A percentile compares a stretch with the other conserved stretches of the same genome.
phyloP scores from a whole-genome alignment of 495 filamentous ascomycete species.

The Neurospora tetrasperma region DNA sequence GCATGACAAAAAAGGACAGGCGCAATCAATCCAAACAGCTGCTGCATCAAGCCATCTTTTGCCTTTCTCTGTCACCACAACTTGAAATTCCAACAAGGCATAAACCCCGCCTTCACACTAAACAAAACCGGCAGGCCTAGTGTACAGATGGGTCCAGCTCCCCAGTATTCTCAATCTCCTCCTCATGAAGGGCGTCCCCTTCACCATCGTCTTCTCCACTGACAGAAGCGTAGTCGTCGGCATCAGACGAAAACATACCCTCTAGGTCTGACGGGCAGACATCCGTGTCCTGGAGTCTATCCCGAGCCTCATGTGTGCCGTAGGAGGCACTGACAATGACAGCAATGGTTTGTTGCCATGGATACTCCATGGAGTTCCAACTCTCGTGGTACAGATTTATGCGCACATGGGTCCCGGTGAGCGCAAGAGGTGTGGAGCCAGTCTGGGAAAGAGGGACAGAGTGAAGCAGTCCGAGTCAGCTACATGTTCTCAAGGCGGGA shows the following conservation, averaged over 20 bases:
- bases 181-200: accelerated
- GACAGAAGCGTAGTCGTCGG: not conserved
- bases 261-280: not conserved
- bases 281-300: not conserved
- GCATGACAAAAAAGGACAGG: not conserved
- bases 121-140: not conserved
- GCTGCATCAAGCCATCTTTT: not conserved
- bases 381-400: not conserved
- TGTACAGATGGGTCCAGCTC: not conserved
- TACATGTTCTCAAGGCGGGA: not conserved
- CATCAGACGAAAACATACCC: not conserved
- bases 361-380: not conserved
- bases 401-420: not conserved
- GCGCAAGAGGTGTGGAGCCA: not conserved
- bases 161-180: not conserved
- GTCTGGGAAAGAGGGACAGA: not conserved
- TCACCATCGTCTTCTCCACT: not conserved
- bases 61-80: not conserved
- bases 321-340: not conserved
- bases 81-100: not conserved
- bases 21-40: not conserved
- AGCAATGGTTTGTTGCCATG: not conserved
- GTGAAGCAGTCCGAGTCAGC: not conserved
- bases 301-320: not conserved
- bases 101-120: not conserved